Conservation (phyloP, 495 filamentous ascomycete species). For the Rostrohypoxylon terebratum region DNA sequence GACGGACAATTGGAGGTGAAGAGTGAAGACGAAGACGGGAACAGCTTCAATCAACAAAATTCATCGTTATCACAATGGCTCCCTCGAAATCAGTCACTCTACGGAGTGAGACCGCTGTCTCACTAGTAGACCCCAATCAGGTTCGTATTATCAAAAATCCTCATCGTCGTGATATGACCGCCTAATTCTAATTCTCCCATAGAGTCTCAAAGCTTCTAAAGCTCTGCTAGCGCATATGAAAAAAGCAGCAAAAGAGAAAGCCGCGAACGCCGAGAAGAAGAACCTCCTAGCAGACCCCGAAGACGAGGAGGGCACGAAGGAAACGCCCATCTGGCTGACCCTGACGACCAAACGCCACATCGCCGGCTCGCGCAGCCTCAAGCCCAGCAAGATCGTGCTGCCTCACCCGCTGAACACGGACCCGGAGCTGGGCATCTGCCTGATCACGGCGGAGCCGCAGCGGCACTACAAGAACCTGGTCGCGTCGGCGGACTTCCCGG, state of each 20-base stretch:
- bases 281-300: conserved; percentile 74
- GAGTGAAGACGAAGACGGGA: background rate
- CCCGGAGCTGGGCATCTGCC: conserved; percentile 43
- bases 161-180: background rate
- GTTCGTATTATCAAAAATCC: conserved; percentile 41
- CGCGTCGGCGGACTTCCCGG: conserved; percentile 78
- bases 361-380: conserved; percentile 77
- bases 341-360: conserved; percentile 93
- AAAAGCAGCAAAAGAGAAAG: conserved; percentile 67
- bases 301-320: conserved; percentile 68
- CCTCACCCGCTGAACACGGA: conserved; percentile 76
- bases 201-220: conserved; percentile 82
- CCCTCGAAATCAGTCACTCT: conserved; percentile 45
- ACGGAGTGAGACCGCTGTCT: conserved; percentile 50
- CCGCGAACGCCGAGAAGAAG: conserved; percentile 70
- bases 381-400: conserved; percentile 71
- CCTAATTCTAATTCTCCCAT: conserved; percentile 16
- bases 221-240: conserved; percentile 86
- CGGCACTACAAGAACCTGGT: conserved; percentile 89
- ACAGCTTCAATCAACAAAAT: conserved; percentile 25
- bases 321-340: conserved; percentile 79
- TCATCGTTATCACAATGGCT: conserved; percentile 38
- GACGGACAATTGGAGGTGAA: background rate
- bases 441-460: conserved; percentile 75
- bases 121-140: conserved; percentile 59